phyloP scores from a whole-genome alignment of 495 filamentous ascomycete species.

The Annulohypoxylon bovei region DNA sequence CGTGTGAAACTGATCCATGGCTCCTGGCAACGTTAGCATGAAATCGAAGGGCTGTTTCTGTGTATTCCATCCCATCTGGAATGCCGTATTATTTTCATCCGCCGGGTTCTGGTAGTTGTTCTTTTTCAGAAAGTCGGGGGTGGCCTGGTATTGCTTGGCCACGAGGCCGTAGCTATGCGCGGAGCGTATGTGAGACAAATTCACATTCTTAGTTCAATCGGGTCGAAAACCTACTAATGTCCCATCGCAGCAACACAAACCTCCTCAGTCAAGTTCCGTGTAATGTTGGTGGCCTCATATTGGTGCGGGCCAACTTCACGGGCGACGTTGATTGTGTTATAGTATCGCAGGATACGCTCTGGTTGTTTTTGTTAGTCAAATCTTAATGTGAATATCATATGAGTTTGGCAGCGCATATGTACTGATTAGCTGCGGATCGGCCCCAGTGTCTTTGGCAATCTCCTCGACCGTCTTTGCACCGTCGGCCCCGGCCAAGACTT shows the following conservation, averaged over 20 bases:
- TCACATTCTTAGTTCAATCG: too few species aligned
- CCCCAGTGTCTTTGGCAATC: background rate
- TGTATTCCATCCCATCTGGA: too few species aligned
- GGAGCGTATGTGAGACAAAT: too few species aligned
- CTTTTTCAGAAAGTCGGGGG: too few species aligned
- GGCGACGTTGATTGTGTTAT: background rate
- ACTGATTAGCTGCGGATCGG: background rate
- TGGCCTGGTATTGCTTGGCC: background rate
- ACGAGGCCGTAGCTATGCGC: background rate
- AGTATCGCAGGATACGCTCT: background rate
- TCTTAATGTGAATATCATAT: background rate
- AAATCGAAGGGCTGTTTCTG: slow-evolving; percentile 45
- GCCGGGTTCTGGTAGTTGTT: too few species aligned
- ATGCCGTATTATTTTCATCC: slow-evolving; percentile 33
- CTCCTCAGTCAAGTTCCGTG: background rate
- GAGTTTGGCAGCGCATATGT: background rate
- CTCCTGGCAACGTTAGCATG: slow-evolving; percentile 43
- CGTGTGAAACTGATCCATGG: slow-evolving; percentile 45
- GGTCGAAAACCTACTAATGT: background rate
- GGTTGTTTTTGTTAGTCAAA: background rate
- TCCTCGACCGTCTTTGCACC: background rate
- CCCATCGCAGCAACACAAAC: background rate
- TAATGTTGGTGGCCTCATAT: background rate
- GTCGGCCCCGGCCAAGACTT: background rate
- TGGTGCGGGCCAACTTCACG: background rate